Conservation (phyloP, 805 yeast genomes). For the Candida palmyrensis region DNA sequence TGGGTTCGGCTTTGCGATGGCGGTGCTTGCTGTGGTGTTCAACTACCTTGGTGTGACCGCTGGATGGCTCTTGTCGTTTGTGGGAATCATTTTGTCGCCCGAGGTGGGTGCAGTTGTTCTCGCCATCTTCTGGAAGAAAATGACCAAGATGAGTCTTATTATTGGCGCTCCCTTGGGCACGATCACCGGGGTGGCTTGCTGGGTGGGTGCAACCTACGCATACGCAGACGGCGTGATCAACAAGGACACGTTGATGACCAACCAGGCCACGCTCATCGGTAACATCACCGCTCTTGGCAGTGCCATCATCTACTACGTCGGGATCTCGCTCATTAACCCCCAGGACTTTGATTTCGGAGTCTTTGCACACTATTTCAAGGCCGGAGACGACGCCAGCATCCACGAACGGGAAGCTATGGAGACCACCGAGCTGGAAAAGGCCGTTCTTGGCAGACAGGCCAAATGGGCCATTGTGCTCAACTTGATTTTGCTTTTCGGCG, state of each 20-base stretch:
- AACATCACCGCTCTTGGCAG: constrained; percentile 21
- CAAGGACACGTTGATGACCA: constrained; percentile 16
- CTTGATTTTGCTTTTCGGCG: constrained; percentile 16
- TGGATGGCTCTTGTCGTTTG: constrained; percentile 35
- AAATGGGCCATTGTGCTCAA: constrained; percentile 16
- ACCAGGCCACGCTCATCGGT: constrained; percentile 20
- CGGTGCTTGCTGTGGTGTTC: constrained; percentile 27
- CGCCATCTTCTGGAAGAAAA: constrained; percentile 31
- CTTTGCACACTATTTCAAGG: constrained; percentile 10
- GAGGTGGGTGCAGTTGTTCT: constrained; percentile 27
- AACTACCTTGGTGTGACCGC: constrained; percentile 38
- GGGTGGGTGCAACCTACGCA: constrained; percentile 26
- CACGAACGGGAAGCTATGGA: constrained; percentile 23
- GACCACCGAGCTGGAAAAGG: constrained; percentile 10
- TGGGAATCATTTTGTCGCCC: constrained; percentile 36
- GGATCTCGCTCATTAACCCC: constrained; percentile 12
- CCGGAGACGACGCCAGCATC: constrained; percentile 29
- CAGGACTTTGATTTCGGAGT: constrained; percentile 20
- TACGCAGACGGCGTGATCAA: constrained; percentile 17
- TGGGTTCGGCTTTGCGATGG: constrained; percentile 41
- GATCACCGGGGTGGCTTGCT: constrained; percentile 16
- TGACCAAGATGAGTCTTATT: constrained; percentile 17
- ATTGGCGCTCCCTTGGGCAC: constrained; percentile 20
- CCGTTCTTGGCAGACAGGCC: constrained; percentile 16
- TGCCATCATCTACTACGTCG: constrained; percentile 19